These are phyloP conservation scores for Juglanconis juglandina DNA, from an alignment of 2,329 filamentous ascomycete species.

Conservation along the genomic window DNA sequence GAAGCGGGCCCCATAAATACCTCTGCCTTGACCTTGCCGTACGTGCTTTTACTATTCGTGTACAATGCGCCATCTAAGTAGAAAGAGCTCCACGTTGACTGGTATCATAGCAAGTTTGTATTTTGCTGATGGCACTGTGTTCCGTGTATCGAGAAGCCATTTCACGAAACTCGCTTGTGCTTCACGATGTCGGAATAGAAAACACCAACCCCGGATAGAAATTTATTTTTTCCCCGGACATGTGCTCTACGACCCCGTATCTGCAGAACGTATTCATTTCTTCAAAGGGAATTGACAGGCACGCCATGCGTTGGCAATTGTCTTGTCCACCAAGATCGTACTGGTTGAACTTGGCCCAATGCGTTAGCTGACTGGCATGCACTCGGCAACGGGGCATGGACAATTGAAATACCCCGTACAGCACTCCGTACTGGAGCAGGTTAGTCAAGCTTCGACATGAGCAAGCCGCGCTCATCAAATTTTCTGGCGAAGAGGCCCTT, in stretches of 20 bases:
- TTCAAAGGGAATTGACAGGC: too few relatives aligned
- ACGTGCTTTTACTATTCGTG: background rate
- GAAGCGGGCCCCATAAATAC: background rate
- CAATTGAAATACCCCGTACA: background rate
- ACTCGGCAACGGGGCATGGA: background rate
- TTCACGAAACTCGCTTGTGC: constrained; percentile 38
- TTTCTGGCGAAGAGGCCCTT: background rate
- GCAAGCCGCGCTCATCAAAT: background rate
- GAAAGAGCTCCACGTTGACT: background rate
- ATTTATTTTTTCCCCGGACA: background rate
- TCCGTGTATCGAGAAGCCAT: constrained; percentile 20
- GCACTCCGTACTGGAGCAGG: too few relatives aligned
- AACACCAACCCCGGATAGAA: background rate
- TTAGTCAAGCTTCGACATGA: background rate
- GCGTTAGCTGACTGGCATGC: too few relatives aligned
- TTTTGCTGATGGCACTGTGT: background rate
- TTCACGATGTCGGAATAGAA: constrained; percentile 30
- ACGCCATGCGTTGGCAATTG: too few relatives aligned
- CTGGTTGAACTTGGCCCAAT: too few relatives aligned
- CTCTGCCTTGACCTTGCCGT: background rate
- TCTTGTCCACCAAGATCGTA: too few relatives aligned
- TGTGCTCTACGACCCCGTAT: background rate
- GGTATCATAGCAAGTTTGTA: background rate
- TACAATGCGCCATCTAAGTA: background rate
- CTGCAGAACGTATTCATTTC: background rate